Conservation (phyloP, 495 filamentous ascomycete species). For the Lasiosphaeria hispida region DNA sequence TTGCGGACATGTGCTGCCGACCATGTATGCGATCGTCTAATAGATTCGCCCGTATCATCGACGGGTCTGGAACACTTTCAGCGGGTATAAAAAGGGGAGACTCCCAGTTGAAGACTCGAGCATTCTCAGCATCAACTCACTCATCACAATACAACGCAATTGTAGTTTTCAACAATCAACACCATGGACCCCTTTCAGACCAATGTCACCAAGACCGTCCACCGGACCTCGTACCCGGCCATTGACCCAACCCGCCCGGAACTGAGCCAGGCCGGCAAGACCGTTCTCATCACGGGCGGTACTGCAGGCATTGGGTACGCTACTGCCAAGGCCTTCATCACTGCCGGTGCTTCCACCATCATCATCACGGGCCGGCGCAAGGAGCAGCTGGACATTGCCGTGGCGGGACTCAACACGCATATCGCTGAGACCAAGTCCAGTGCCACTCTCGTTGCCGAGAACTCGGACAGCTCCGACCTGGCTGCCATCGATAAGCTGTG, state of each 20-base stretch:
- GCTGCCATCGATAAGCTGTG: conserved; percentile 31
- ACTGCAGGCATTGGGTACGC: conserved; percentile 31
- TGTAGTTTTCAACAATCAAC: too few species aligned
- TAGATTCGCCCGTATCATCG: too few species aligned
- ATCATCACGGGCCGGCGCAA: conserved; percentile 28
- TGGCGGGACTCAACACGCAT: conserved; percentile 9
- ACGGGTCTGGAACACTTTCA: too few species aligned
- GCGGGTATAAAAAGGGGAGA: too few species aligned
- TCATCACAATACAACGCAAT: neutral
- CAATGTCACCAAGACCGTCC: conserved; percentile 15
- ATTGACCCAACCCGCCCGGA: conserved; percentile 38
- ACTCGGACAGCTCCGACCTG: conserved; percentile 24
- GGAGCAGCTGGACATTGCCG: conserved; percentile 6
- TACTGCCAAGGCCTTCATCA: conserved; percentile 31
- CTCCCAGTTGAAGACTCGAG: neutral
- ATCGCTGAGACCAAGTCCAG: neutral
- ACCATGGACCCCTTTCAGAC: neutral
- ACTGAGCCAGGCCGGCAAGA: conserved; percentile 43
- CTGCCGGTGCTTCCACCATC: conserved; percentile 27
- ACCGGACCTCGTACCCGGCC: conserved; percentile 38
- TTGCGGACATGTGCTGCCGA: too few species aligned
- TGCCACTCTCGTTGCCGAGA: conserved; percentile 18
- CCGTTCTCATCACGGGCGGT: conserved; percentile 47
- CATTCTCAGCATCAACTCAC: neutral
- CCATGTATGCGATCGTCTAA: too few species aligned